A percentile compares a stretch with the other conserved stretches of the same genome.
Evolutionary conservation across 1,139 yeast species (phyloP).

Genomic region (Schwanniomyces etchellsii): DNA sequence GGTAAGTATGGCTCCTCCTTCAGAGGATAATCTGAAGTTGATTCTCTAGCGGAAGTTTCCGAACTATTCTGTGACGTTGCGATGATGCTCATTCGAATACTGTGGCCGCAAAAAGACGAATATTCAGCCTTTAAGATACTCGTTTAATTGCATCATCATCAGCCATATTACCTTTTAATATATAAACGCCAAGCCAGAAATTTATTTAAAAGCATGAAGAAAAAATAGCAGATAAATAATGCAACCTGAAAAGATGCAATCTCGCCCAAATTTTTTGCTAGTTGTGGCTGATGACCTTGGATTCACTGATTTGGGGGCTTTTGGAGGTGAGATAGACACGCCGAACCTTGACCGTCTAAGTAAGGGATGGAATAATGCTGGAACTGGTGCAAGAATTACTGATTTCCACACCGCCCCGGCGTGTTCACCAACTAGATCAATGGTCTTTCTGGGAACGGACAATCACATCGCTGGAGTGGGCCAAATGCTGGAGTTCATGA

Average conservation of each 20-base stretch:
- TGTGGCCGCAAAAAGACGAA: too few relatives aligned
- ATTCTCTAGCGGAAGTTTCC: too few relatives aligned
- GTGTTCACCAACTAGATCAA: conserved; percentile 60
- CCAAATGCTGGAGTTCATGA: conserved; percentile 49
- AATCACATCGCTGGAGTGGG: conserved; percentile 59
- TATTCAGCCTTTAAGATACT: too few relatives aligned
- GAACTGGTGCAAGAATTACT: conserved; percentile 42
- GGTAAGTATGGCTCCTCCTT: too few relatives aligned
- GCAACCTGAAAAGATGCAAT: conserved; percentile 1
- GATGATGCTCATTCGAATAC: too few relatives aligned
- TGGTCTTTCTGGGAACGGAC: conserved; percentile 57
- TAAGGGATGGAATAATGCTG: conserved; percentile 17
- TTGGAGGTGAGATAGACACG: conserved; percentile 56
- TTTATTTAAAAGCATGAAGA: too few relatives aligned
- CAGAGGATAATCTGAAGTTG: too few relatives aligned
- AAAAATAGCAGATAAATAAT: too few relatives aligned
- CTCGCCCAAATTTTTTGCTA: conserved; percentile 49
- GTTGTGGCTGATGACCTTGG: conserved; percentile 63
- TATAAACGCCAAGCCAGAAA: too few relatives aligned
- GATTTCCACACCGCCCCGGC: conserved; percentile 63
- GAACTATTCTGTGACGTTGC: too few relatives aligned
- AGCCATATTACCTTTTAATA: too few relatives aligned
- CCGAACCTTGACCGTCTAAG: conserved; percentile 42
- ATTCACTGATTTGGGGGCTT: conserved; percentile 51
- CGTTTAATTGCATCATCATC: too few relatives aligned